Evolutionary conservation across 1,284 basidiomycete species (phyloP), one percentile per base, ranked within the genome.

Genomic region (Heterobasidion annosum): DNA sequence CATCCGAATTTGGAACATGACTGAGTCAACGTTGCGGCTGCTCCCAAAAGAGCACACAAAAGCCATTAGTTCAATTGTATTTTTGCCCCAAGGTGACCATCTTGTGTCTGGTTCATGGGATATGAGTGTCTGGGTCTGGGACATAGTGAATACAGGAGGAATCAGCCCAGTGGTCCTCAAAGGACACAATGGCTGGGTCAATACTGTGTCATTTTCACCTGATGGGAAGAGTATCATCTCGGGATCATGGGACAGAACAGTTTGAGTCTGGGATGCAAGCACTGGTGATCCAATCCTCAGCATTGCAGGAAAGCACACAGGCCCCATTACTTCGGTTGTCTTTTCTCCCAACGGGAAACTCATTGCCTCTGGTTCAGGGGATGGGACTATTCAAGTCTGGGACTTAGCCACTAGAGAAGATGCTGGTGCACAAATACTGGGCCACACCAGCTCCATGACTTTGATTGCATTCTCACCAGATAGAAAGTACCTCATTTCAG

Each of bases 221-320:
- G 56, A 66, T 52, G 60, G 64, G 44, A 57, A 56, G 9, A 57
- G 47, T 33, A 62, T 68, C 15, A 64, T 62, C 43, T 65, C 64
- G 16, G 68, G 58, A 25, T 61, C 67, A 16, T 61, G 59, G 52
- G 66, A 68, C 52, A 58, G 58, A 2, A 67, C 67, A 2, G 46
- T 68, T 47, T 65, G 68, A 12, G 61, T 70, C 1, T 68, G 66
- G 66, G 46, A 33, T 12, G 32, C 46, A 33, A 19, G n/a, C n/a
- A 50, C 48, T 8, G 48, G 48, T 13, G 33, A 50, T 8, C 10
- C 13, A 7, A 50, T 50, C 25, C 2, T 25, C 25, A 13, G n/a
- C 4, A 37, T 37, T 13, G 12, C 16, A 16, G 34, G n/a, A 15
- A n/a, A 33, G 34, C 48, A 50, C 16, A 19, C 32, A 43, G 35